phyloP scores from a whole-genome alignment of 805 yeast genomes.

The Monosporozyma solicola region DNA sequence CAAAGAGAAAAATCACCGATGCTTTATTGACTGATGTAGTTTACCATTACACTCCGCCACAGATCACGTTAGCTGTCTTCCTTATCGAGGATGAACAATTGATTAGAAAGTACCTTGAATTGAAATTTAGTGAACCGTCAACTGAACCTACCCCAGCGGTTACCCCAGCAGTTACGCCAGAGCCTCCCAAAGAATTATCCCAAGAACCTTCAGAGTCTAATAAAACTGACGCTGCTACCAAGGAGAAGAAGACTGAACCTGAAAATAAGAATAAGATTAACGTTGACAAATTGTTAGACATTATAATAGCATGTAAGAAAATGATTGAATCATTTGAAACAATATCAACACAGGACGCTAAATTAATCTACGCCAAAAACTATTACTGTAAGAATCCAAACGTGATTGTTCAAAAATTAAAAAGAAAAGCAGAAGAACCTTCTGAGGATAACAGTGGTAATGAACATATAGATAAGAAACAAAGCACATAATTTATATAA shows the following conservation, averaged over 20 bases:
- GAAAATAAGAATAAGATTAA: constrained; percentile 9
- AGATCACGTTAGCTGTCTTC: constrained; percentile 83
- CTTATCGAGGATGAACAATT: constrained; percentile 56
- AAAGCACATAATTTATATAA: constrained; percentile 2
- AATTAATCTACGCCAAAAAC: constrained; percentile 51
- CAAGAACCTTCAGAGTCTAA: constrained; percentile 3
- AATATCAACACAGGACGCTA: constrained; percentile 54
- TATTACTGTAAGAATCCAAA: constrained; percentile 56
- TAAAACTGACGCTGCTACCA: constrained; percentile 3
- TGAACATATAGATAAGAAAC: constrained; percentile 9
- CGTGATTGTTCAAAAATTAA: constrained; percentile 42
- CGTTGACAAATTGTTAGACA: constrained; percentile 37
- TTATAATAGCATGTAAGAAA: constrained; percentile 42
- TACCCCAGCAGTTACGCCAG: constrained; percentile 2
- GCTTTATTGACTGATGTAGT: constrained; percentile 68
- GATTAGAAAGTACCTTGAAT: constrained; percentile 55
- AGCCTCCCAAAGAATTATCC: not conserved
- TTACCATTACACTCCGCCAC: constrained; percentile 86
- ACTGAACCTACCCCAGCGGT: constrained; percentile 7
- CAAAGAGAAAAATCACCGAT: constrained; percentile 55
- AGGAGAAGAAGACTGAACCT: constrained; percentile 7
- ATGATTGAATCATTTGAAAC: constrained; percentile 35
- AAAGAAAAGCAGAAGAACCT: constrained; percentile 32
- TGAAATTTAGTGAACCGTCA: constrained; percentile 40
- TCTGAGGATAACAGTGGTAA: not conserved